Conservation (phyloP, 2,329 filamentous ascomycete genomes). For the Aspergillus niger region DNA sequence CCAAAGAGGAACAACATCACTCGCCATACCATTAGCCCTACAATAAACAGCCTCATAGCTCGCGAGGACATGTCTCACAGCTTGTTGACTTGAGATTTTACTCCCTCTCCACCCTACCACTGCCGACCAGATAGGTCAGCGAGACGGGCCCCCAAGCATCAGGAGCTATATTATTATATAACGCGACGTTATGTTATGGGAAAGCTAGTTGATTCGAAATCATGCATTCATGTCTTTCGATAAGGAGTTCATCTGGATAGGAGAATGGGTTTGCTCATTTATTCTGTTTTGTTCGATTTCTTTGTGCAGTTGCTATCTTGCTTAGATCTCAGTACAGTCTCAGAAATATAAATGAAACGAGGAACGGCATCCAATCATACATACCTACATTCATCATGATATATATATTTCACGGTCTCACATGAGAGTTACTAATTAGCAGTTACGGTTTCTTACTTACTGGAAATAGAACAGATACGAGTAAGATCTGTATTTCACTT, state of each 20-base stretch:
- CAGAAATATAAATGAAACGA: slow-evolving; percentile 1
- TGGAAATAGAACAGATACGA: slow-evolving; percentile 4
- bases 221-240: background rate
- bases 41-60: background rate
- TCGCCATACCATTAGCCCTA: background rate
- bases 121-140: background rate
- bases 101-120: background rate
- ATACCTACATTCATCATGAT: too few species aligned
- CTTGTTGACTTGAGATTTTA: background rate
- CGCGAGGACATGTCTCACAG: background rate
- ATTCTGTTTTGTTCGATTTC: background rate
- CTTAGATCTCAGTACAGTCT: background rate
- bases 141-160: background rate
- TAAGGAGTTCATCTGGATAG: background rate
- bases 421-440: too few species aligned
- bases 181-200: background rate
- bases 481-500: background rate
- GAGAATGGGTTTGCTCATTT: background rate
- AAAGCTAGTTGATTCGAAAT: background rate
- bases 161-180: background rate
- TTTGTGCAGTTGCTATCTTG: background rate
- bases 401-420: too few species aligned
- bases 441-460: too few species aligned
- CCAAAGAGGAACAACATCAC: background rate
- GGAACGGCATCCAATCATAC: background rate